Evolutionary conservation across 2,329 filamentous ascomycete species (phyloP).

Genomic region (Biscogniauxia sp.): DNA sequence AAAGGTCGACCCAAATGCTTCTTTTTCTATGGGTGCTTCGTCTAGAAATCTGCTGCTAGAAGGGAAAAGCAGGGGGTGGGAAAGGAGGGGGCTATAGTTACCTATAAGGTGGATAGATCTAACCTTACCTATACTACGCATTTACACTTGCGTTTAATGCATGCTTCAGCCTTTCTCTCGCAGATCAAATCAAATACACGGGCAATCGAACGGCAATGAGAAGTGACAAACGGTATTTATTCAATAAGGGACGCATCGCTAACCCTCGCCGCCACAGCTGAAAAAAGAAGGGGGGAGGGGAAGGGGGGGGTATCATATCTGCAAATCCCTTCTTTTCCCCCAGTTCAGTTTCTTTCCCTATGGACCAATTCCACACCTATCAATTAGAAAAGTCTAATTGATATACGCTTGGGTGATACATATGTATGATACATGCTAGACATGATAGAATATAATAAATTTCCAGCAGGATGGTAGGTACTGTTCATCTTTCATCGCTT

Average conservation of each 20-base stretch:
- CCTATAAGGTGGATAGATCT: neutral
- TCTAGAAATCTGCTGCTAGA: neutral
- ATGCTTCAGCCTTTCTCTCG: neutral
- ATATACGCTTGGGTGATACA: too few species aligned
- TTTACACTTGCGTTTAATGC: neutral
- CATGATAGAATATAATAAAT: too few species aligned
- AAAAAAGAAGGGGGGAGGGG: neutral
- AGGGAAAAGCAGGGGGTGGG: too few species aligned
- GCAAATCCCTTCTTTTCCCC: neutral
- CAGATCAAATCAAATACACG: neutral
- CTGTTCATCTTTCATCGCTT: too few species aligned
- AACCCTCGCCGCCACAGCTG: neutral
- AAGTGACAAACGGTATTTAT: neutral
- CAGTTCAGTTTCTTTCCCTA: neutral
- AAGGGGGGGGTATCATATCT: constrained; percentile 2
- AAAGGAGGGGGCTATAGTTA: neutral
- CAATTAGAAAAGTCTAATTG: neutral
- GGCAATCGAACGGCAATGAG: neutral
- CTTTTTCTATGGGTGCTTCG: neutral
- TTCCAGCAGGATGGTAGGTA: too few species aligned
- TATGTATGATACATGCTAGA: too few species aligned
- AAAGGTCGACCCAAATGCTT: neutral
- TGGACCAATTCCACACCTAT: neutral
- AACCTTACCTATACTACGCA: neutral
- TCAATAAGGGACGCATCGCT: neutral